phyloP scores from a whole-genome alignment of 2,329 filamentous ascomycete species.

The Plectosphaerella sp. region DNA sequence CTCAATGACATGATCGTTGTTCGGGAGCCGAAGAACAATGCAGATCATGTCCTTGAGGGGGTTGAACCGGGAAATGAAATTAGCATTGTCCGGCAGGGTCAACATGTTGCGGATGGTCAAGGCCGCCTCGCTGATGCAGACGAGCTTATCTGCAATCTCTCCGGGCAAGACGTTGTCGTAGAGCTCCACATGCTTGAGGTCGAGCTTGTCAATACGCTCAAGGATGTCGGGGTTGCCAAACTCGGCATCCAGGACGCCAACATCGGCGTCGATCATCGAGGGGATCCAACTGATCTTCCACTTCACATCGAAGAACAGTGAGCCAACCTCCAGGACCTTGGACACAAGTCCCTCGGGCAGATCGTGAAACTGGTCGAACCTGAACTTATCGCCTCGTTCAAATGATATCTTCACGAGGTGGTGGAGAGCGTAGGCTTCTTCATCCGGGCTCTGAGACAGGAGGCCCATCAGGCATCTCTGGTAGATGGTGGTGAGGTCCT shows the following conservation, averaged over 20 bases:
- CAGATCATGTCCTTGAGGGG: conserved; percentile 78
- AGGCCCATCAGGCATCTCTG: conserved; percentile 81
- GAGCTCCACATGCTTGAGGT: conserved; percentile 48
- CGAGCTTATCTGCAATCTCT: conserved; percentile 65
- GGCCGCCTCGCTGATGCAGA: conserved; percentile 78
- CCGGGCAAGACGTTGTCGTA: conserved; percentile 66
- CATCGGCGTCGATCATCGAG: conserved; percentile 17
- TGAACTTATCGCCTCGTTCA: conserved; percentile 92
- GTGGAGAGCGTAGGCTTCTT: conserved; percentile 89
- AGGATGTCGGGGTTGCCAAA: conserved; percentile 52
- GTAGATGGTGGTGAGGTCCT: conserved; percentile 67
- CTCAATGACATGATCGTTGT: conserved; percentile 69
- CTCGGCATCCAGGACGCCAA: conserved; percentile 27
- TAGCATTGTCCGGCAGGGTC: conserved; percentile 85
- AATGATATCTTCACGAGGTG: conserved; percentile 94
- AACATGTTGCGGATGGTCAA: conserved; percentile 94
- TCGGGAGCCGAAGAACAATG: conserved; percentile 74
- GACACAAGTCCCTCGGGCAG: conserved; percentile 84
- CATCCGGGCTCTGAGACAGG: conserved; percentile 70
- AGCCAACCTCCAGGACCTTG: conserved; percentile 74
- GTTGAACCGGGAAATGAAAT: conserved; percentile 43
- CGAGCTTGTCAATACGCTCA: conserved; percentile 63
- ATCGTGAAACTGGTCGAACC: conserved; percentile 86
- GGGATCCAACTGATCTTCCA: conserved; percentile 72
- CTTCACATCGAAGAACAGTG: conserved; percentile 74